Evolutionary conservation across 176 grass and related monocot species (phyloP).

Genomic region (Luzula sylvatica): DNA sequence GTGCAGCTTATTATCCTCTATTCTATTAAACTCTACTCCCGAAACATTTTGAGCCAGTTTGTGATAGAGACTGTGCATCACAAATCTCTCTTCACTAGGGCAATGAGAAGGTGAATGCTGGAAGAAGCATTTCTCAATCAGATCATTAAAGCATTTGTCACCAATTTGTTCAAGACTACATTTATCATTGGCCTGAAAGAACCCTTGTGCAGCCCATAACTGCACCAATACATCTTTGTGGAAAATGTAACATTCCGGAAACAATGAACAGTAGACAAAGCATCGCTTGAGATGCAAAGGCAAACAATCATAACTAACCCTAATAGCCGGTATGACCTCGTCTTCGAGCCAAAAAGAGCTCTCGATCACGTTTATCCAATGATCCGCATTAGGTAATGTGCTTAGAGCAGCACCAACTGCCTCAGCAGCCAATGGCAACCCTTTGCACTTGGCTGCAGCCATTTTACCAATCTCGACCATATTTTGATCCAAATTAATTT

Average conservation of each 20-base stretch:
- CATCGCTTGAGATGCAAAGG: slow-evolving; percentile 29
- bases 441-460: slow-evolving; percentile 20
- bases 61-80: slow-evolving; percentile 32
- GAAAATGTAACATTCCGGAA: too few relatives aligned
- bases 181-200: background rate
- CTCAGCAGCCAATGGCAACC: slow-evolving; percentile 42
- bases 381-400: background rate
- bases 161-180: slow-evolving; percentile 2
- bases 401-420: slow-evolving; percentile 25
- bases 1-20: background rate
- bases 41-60: slow-evolving; percentile 28
- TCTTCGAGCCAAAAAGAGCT: slow-evolving; percentile 18
- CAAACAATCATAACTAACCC: slow-evolving; percentile 36
- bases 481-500: background rate
- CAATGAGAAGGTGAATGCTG: slow-evolving; percentile 2
- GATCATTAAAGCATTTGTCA: slow-evolving; percentile 17
- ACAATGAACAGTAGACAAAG: slow-evolving; percentile 5
- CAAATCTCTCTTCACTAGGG: slow-evolving; percentile 6
- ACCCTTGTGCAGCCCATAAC: too few relatives aligned
- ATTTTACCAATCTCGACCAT: slow-evolving; percentile 17
- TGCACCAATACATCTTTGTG: too few relatives aligned
- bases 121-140: slow-evolving; percentile 31
- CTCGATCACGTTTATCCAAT: slow-evolving; percentile 27
- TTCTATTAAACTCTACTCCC: slow-evolving; percentile 18
- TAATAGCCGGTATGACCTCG: slow-evolving; percentile 25